A percentile compares a stretch with the other conserved stretches of the same genome.
These are phyloP conservation scores for Saccharomycopsis vini DNA, from an alignment of 805 yeast species.

Conservation along the genomic window DNA sequence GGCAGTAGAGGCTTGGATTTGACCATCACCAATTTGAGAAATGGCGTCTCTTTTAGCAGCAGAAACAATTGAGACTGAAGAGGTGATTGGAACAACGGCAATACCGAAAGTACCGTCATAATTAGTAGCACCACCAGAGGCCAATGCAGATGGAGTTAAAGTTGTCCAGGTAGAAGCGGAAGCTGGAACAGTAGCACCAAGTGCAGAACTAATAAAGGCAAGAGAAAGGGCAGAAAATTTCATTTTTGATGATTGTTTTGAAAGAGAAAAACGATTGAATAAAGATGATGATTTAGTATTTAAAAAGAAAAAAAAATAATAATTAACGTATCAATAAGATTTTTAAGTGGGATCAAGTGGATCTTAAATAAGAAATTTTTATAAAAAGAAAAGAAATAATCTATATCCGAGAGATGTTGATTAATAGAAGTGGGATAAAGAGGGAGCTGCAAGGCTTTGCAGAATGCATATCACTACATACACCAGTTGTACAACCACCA, in stretches of 20 bases:
- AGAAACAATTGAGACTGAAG: slow-evolving; percentile 22
- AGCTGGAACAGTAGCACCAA: slow-evolving; percentile 53
- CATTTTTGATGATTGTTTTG: not conserved
- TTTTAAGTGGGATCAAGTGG: not conserved
- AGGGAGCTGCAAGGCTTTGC: too few species aligned
- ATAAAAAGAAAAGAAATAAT: not conserved
- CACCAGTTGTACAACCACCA: too few species aligned
- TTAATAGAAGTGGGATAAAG: not conserved
- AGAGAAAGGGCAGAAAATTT: slow-evolving; percentile 22
- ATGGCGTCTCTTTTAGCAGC: slow-evolving; percentile 25
- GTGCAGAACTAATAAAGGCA: slow-evolving; percentile 38
- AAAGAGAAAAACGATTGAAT: not conserved
- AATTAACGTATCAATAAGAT: not conserved
- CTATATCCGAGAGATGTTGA: not conserved
- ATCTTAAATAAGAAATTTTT: not conserved
- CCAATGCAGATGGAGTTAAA: slow-evolving; percentile 33
- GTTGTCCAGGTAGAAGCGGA: slow-evolving; percentile 31
- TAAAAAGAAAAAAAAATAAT: too few species aligned
- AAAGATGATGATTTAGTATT: not conserved
- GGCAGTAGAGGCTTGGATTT: slow-evolving; percentile 40
- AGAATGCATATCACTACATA: too few species aligned
- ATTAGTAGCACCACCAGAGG: slow-evolving; percentile 30
- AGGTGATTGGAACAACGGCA: slow-evolving; percentile 32
- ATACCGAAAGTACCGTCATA: slow-evolving; percentile 34
- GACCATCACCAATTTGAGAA: slow-evolving; percentile 52